Base-by-base conservation (phyloP, 1,284 basidiomycete genomes). In the Ceratobasidium sp. region DNA sequence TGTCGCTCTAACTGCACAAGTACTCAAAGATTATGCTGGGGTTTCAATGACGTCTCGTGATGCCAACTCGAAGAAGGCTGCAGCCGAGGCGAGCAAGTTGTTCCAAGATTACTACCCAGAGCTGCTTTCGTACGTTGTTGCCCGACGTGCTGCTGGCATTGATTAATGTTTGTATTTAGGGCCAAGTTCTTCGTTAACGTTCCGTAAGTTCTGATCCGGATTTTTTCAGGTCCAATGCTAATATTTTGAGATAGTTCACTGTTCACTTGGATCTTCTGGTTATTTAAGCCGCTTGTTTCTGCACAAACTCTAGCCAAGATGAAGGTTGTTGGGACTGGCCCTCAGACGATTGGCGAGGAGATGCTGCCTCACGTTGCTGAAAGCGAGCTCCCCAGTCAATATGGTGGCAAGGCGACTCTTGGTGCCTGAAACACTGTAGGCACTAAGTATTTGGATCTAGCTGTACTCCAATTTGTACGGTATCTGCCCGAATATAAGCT, bases 121-220 rank as follows among this genome's bases (percentile, higher is more conserved):
- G 80, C 85, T 46, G 75, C 37, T 61, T 4, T 22, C 27, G 43
- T 65, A 59, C 14, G 46, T 41, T 49, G 16, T 37, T n/a, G 19
- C 27, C 48, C 29, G 41, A 19, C 24, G 41, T 51, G 11, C 48
- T 65, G 46, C 37, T 69, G 43, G 16, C 24, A 14, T 34, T 58
- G 8, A n/a, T 19, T 27, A 39, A 53, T 51, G 2, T 27, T 58
- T 46, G 19, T 24, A n/a, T 77, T 92, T 90, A 86, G 87, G 77
- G 86, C 86, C 80, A 93, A 93, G 80, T 92, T 89, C 83, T 93
- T 93, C 79, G 85, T 93, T 79, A 92, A 92, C 78, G 90, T 93
- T 16, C 92, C 92, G 0, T 86, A 46, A 69, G 66, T 58, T 8
- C 19, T 39, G 7, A n/a, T 39, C 49, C 27, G 31, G 3, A 24